A percentile compares a stretch with the other conserved stretches of the same genome.
phyloP scores from a whole-genome alignment of 306 rosid genomes.

The Abrus pulchellus region DNA sequence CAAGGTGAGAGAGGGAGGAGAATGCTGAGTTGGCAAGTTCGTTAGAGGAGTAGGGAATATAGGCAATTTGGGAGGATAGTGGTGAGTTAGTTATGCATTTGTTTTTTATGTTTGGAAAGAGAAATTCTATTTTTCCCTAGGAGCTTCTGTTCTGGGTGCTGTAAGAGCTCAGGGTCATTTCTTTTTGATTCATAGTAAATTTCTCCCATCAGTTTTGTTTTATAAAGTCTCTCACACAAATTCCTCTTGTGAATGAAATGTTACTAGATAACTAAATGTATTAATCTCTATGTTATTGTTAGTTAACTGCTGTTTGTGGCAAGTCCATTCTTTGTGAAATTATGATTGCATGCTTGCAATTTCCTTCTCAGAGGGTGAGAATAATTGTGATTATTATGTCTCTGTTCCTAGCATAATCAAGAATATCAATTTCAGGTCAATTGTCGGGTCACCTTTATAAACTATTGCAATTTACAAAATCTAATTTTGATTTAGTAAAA shows the following conservation, averaged over 20 bases:
- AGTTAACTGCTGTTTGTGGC: conserved; percentile 4
- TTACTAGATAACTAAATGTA: background rate
- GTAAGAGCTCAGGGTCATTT: no score
- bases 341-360: conserved; percentile 2
- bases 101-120: no score
- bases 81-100: no score
- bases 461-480: background rate
- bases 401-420: background rate
- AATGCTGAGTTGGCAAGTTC: no score
- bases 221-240: background rate
- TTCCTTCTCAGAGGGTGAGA: background rate
- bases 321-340: conserved; percentile 11
- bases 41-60: no score
- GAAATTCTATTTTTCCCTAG: no score
- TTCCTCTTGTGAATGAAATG: background rate
- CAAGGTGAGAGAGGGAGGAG: no score
- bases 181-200: no score
- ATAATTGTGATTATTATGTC: background rate
- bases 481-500: background rate
- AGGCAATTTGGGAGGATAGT: no score
- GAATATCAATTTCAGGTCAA: background rate
- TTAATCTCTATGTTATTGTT: background rate
- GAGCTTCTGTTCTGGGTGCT: no score
- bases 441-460: background rate
- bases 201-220: no score